Percentiles rank a stretch among this genome's conserved stretches.
These are phyloP conservation scores for Pilobolus umbonatus DNA, from an alignment of 192 early-diverging fungal species.

Conservation along the genomic window DNA sequence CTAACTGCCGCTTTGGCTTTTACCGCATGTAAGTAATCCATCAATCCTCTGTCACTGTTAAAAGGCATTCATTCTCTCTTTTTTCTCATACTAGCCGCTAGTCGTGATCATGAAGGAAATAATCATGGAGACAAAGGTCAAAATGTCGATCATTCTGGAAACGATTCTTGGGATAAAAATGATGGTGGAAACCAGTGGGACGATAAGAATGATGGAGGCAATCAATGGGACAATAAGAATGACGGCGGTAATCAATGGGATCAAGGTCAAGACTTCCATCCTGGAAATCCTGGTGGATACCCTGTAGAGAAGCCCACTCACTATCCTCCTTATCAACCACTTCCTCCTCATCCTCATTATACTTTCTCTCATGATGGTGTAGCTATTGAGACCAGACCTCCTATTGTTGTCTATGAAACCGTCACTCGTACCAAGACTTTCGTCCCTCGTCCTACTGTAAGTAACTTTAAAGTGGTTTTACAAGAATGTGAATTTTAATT, in stretches of 20 bases:
- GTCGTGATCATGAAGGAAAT: not conserved
- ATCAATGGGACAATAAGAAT: slow-evolving; percentile 16
- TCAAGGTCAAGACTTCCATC: not conserved
- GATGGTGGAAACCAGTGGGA: slow-evolving; percentile 41
- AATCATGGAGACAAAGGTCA: not conserved
- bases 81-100: slow-evolving; percentile 8
- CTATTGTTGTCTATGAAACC: slow-evolving; percentile 9
- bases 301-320: not conserved
- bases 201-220: slow-evolving; percentile 35
- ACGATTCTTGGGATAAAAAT: no score
- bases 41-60: not conserved
- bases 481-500: not conserved
- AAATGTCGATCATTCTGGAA: not conserved
- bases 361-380: not conserved
- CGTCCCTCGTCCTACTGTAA: not conserved
- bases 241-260: not conserved
- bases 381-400: slow-evolving; percentile 10
- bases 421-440: slow-evolving; percentile 14
- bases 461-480: not conserved
- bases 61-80: not conserved
- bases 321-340: not conserved
- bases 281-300: not conserved
- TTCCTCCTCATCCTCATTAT: not conserved
- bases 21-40: not conserved
- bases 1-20: slow-evolving; percentile 5